Evolutionary conservation across 2,329 filamentous ascomycete genomes (phyloP), one percentile per base, ranked within the genome.

Genomic region (Cryoendolithus antarcticus): DNA sequence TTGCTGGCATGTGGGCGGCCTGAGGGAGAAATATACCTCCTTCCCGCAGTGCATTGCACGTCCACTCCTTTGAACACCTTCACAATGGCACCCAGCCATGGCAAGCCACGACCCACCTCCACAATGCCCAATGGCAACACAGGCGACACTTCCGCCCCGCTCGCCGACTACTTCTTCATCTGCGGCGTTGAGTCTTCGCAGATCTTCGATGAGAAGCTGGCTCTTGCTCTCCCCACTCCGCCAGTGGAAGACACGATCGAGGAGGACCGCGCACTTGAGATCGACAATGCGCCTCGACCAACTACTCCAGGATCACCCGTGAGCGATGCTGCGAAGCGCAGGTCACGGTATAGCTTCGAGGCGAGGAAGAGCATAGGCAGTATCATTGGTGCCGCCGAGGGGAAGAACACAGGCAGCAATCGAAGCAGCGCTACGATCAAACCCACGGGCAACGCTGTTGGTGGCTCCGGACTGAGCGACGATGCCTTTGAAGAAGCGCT

Each of bases 401-500:
- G 59, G 47, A 66, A 62, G 38, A 64, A 66, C 30, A 61, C 70
- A n/a, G 64, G 62, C 41, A 80, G 76, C 62, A 79, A 77, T 49
- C 65, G 76, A 42, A 80, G 76, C 58, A 80, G 75, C 57, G 61
- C 73, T 37, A 80, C 76, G 11, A 76, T 80, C 53, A 73, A 70
- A 49, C 65, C 59, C 36, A 40, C 64, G 13, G 60, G 61, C 40
- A 44, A 48, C 33, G 44, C 48, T 48, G 36, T 58, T 40, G 64
- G 61, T 39, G 60, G 55, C 12, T 58, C 60, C 4, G 62, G 59
- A 9, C 61, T 76, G 24, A 75, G 64, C 42, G 86, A 93, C 56
- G 86, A 84, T 54, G 91, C 96, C 60, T 98, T 98, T 54, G 91
- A 96, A 58, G 80, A 83, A 55, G 89, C 91, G 19, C 70, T 98